Base-by-base conservation (phyloP, 164 flowering plant species). In the Chloranthus sessilifolius region DNA sequence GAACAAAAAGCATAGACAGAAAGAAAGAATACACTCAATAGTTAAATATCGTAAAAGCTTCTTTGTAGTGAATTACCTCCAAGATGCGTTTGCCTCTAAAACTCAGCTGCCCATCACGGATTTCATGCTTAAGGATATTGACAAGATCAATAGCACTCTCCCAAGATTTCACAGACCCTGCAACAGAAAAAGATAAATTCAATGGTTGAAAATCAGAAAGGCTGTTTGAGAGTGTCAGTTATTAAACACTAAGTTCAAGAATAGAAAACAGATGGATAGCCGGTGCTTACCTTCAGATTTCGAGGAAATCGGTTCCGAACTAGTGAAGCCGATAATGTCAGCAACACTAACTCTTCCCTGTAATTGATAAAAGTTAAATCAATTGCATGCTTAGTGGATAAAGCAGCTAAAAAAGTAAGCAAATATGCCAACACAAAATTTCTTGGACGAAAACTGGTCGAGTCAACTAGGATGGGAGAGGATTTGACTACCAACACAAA, bases 91-190 rank as follows among this genome's bases (percentile, higher is more conserved):
- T 89, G 53, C 97, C 95, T 58, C 97, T 78, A 46, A 89, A 86
- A 63, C 88, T 89, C 66, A 89, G 56, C 56, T 82, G 97, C 48
- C 92, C 97, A 74, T 89, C 97, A 40, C 97, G 94, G 56, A 89
- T 86, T 66, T 89, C 97, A 65, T 82, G 79, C 63, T 80, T 86
- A 31, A 86, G 82, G 44, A 80, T 81, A 69, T 82, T 78, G 37
- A 89, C 85, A 59, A 89, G 88, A 70, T 83, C 90, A 62, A 83
- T 58, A 29, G 97, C 73, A 61, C 84, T 74, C 25, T 83, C 92
- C 83, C 88, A 86, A 17, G 75, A 71, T 70, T 83, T 89, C 23
- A 78, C 39, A 53, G 57, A 67, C 23, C 81, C 97, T 89, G 66
- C 68, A 74, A 58, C 65, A 52, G 25, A 15, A 52, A 31, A 56